Evolutionary conservation across 2,329 filamentous ascomycete genomes (phyloP), one percentile per base, ranked within the genome.

Genomic region (Ophiostoma piceae): DNA sequence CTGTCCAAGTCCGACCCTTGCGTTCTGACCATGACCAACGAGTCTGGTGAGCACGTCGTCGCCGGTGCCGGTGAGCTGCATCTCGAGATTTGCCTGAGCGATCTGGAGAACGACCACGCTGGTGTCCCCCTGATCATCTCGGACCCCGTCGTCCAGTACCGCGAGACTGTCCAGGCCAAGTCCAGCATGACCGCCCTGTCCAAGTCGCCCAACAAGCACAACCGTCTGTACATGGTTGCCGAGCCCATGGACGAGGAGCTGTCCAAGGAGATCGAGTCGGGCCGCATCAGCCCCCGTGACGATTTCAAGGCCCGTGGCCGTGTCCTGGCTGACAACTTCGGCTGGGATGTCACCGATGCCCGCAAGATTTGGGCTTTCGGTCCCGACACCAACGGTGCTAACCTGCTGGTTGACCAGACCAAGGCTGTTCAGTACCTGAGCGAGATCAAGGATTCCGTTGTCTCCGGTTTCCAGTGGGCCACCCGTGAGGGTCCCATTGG

Each of bases 181-280:
- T 98, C 95, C 70, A 92, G 89, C 88, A 98, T 98, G 79, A 96
- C 92, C 79, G 95, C 95, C 76, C 87, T 99, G 79, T 98, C 95
- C 83, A 99, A 99, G 88, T 99, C 95, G 67, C 95, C 95, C 85
- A 99, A 99, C 92, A 99, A 99, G 92, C 95, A 99, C 91, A 99
- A 99, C 89, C 94, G 95, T 93, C 88, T 99, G 73, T 99, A 98
- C 87, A 90, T 99, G 84, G 88, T 87, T 82, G 95, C 95, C 75
- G 85, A 93, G 84, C 95, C 95, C 77, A 87, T 99, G 70, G 88
- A 88, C 65, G 95, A 99, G 88, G 95, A 98, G 77, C 90, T 99
- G 72, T 87, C 92, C 77, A 88, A 88, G 79, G 92, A 91, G 79
- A 99, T 99, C 75, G 95, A 99, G 86, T 75, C 80, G 70, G 95